phyloP scores from a whole-genome alignment of 2,329 filamentous ascomycete species.

The Claviceps sp. region DNA sequence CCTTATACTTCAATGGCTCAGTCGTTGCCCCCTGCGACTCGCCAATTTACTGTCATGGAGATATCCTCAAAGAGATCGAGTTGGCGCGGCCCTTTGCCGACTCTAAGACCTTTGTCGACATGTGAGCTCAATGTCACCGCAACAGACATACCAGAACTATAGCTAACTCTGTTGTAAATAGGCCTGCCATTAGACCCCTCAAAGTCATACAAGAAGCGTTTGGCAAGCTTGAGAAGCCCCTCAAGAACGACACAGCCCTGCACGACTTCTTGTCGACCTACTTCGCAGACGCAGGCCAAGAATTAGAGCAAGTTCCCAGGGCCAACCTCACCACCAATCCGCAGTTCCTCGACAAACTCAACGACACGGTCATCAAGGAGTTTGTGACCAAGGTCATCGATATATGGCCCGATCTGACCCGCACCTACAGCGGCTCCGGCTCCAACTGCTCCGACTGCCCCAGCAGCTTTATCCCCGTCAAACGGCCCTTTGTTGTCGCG shows the following conservation, averaged over 20 bases:
- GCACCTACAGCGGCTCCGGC: conserved; percentile 37
- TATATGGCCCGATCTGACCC: conserved; percentile 56
- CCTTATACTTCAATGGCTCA: conserved; percentile 46
- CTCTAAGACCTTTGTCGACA: conserved; percentile 60
- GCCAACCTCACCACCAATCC: conserved; percentile 41
- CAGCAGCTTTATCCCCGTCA: conserved; percentile 51
- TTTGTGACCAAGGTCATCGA: conserved; percentile 51
- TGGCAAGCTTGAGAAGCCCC: conserved; percentile 42
- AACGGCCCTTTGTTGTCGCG: conserved; percentile 56
- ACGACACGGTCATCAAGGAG: conserved; percentile 44
- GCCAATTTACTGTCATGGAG: conserved; percentile 53
- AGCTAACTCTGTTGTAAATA: conserved; percentile 12
- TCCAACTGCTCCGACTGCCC: conserved; percentile 46
- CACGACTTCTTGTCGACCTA: conserved; percentile 47
- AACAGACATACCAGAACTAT: not conserved
- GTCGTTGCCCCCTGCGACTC: conserved; percentile 53
- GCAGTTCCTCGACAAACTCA: conserved; percentile 41
- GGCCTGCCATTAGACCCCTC: conserved; percentile 45
- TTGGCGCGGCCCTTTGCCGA: conserved; percentile 50
- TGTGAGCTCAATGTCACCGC: conserved; percentile 28
- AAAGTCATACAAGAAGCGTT: conserved; percentile 49
- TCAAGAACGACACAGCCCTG: conserved; percentile 49
- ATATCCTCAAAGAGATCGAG: conserved; percentile 48
- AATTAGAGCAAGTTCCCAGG: conserved; percentile 40
- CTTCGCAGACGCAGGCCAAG: conserved; percentile 50